Evolutionary conservation across 306 rosid species (phyloP).

Genomic region (Prosopis cineraria): DNA sequence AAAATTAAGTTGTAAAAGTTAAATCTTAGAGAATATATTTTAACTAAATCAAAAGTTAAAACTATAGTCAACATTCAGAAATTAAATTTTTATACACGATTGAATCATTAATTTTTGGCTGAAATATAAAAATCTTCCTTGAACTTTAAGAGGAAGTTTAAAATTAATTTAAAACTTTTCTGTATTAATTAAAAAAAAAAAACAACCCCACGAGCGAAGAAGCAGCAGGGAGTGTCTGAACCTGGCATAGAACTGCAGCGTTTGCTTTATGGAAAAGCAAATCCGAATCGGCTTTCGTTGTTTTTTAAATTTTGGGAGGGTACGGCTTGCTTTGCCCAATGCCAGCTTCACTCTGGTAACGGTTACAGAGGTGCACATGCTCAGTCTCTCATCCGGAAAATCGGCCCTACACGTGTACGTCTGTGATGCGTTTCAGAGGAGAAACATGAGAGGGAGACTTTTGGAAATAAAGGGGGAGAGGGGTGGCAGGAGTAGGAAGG

Average conservation of each 20-base stretch:
- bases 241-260: neutral
- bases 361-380: neutral
- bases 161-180: too few relatives aligned
- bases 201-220: neutral
- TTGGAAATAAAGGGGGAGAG: neutral
- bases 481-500: too few relatives aligned
- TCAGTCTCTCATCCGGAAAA: neutral
- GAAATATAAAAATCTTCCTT: too few relatives aligned
- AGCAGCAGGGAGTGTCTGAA: neutral
- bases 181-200: too few relatives aligned
- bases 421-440: neutral
- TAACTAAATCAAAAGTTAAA: too few relatives aligned
- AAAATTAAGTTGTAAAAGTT: too few relatives aligned
- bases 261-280: slow-evolving; percentile 30
- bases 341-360: neutral
- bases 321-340: neutral
- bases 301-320: neutral
- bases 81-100: too few relatives aligned
- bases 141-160: too few relatives aligned
- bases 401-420: neutral
- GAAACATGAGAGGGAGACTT: neutral
- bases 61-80: too few relatives aligned
- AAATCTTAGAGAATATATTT: too few relatives aligned
- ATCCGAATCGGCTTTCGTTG: neutral
- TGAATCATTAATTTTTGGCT: too few relatives aligned